Base-by-base conservation (phyloP, 306 rosid species). In the Pyrus pyrifolia region DNA sequence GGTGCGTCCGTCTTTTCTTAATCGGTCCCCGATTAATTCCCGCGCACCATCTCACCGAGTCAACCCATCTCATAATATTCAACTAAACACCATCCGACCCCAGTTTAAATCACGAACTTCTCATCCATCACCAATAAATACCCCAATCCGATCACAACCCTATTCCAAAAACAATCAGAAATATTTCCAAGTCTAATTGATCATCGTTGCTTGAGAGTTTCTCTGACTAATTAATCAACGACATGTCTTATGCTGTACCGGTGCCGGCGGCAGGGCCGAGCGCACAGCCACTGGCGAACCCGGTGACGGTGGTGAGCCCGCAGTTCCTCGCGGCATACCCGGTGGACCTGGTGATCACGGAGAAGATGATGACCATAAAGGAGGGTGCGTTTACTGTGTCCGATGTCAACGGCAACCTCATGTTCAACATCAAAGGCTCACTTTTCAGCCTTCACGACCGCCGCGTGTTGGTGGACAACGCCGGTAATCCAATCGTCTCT, bases 341-440 rank as follows among this genome's bases (percentile, higher is more conserved):
- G 2, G 83, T 83, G 52, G 87, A 83, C 60, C 68, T 83, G 76
- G 27, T 45, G 68, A 57, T 86, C 11, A 46, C 68, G 3, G 82
- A 80, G 76, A 83, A 86, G 74, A 72, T 68, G 30, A 60, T 80
- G 82, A 78, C 76, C 33, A 44, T 83, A 5, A 66, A 63, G 12
- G 89, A 78, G 14, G 87, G 87, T 44, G 14, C 62, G 3, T 86
- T 86, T 22, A 53, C 77, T 22, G 82, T 86, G 23, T 71, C 80
- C 0, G 89, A 86, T 42, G 78, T 78, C 21, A 81, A 86, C 74
- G 87, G 87, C 77, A 72, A 59, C 65, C 40, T 76, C 72, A 55
- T 86, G 77, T 86, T 86, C 67, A 73, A 75, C 62, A 55, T 83
- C 78, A 86, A 81, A 69, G 83, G 87, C n/a, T 71, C 87, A n/a